Percentiles rank a stretch among this genome's conserved stretches.
Conservation (phyloP, 1,284 basidiomycete genomes). For the Amylostereum areolatum region DNA sequence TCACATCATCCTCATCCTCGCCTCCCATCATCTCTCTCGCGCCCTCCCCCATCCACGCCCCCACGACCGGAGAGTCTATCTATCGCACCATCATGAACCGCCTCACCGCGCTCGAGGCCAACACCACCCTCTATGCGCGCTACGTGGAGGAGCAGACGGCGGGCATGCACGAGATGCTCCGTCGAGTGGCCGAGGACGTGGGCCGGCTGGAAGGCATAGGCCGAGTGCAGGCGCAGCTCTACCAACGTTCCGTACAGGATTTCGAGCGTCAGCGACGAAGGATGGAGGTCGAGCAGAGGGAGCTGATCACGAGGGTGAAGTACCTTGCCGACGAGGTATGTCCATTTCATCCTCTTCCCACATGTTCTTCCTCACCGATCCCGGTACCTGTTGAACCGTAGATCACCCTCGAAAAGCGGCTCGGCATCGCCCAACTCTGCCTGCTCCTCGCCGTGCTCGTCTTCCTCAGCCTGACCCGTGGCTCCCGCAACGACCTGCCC, state of each 20-base stretch:
- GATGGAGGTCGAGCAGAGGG: conserved; percentile 64
- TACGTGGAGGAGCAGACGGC: conserved; percentile 91
- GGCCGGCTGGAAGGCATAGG: conserved; percentile 69
- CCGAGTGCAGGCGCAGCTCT: conserved; percentile 59
- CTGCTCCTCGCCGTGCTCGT: conserved; percentile 74
- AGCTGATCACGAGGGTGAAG: conserved; percentile 61
- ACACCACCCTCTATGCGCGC: conserved; percentile 80
- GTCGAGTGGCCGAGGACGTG: conserved; percentile 77
- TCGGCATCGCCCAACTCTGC: conserved; percentile 79
- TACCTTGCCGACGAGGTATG: conserved; percentile 70
- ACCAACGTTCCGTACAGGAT: conserved; percentile 60
- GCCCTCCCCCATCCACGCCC: conserved; percentile 18
- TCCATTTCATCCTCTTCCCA: conserved; percentile 2
- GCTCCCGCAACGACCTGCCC: conserved; percentile 48
- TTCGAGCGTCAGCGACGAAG: conserved; percentile 66
- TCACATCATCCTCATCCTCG: conserved; percentile 10
- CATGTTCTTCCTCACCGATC: conserved; percentile 1
- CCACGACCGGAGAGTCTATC: conserved; percentile 72
- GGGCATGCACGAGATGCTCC: conserved; percentile 72
- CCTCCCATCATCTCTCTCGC: conserved; percentile 11
- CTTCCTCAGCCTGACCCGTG: conserved; percentile 81
- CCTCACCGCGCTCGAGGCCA: conserved; percentile 79
- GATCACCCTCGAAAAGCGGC: conserved; percentile 79
- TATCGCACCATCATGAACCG: conserved; percentile 96
- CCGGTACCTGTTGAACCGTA: conserved; percentile 20